Base-by-base conservation (phyloP, 352 stramenopile species). In the Stramenopiles sp. region DNA sequence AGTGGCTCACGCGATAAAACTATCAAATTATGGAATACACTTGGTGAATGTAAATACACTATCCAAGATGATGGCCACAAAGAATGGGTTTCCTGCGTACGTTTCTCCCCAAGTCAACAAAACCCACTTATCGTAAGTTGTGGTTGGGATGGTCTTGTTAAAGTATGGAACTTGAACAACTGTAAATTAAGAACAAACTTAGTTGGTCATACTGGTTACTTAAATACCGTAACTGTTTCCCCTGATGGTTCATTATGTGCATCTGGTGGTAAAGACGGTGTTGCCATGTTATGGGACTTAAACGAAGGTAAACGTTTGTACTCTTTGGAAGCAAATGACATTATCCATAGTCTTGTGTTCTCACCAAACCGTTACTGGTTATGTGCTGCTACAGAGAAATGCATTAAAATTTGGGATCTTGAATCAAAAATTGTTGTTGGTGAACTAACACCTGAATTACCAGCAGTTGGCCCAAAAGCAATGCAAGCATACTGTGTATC, bases 381-480 rank as follows among this genome's bases (percentile, higher is more conserved):
- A 81, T 98, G 95, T 87, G 96, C 97, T 74, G 96, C 96, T 80
- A 99, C 97, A 38, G 95, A 94, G 78, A 93, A 94, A 79, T 90
- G 90, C 86, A 99, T 99, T 89, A 99, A 99, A 91, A 99, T 99
- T 88, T 99, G 96, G 96, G 96, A 99, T 86, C 89, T 99, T 38
- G 96, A 99, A 87, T 96, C 88, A 79, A 99, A 99, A 93, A 88
- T 97, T 80, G 89, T 98, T 30, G 95, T 99, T 63, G 95, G 98
- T 86, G 96, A 98, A 82, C 86, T 99, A 81, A 86, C 90, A 80
- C 93, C 93, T 1, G 91, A 97, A 80, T 90, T 97, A 79, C 84
- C 88, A 80, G 86, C 90, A 63, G 92, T 93, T 84, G 90, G 90
- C 82, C 95, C 97, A 86, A 95, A 96, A 84, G 93, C 92, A 32